Conservation (phyloP, 805 yeast genomes). For the Priceomyces carsonii region DNA sequence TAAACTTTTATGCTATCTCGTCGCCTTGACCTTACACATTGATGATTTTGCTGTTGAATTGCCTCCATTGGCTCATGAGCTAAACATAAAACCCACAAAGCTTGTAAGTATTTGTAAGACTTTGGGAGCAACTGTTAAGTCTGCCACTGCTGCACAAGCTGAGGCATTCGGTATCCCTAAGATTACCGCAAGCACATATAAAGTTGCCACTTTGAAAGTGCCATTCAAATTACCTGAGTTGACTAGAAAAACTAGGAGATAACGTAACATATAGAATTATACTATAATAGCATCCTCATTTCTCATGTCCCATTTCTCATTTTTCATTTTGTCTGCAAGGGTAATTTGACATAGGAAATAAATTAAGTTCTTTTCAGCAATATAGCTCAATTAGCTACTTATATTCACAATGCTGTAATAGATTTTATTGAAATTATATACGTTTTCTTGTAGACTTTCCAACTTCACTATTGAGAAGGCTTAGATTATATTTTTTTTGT, state of each 20-base stretch:
- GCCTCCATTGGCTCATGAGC: constrained; percentile 80
- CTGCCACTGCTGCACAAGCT: constrained; percentile 71
- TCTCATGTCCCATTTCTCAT: too few species aligned
- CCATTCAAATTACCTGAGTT: constrained; percentile 89
- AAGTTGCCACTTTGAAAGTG: constrained; percentile 79
- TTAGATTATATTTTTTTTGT: too few species aligned
- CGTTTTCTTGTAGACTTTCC: too few species aligned
- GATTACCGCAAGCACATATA: constrained; percentile 59
- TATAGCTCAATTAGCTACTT: too few species aligned
- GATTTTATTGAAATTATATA: too few species aligned
- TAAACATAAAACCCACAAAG: constrained; percentile 76
- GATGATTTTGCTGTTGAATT: constrained; percentile 75
- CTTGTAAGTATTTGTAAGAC: constrained; percentile 70
- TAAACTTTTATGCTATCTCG: constrained; percentile 75
- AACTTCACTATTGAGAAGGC: too few species aligned
- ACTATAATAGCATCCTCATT: too few species aligned
- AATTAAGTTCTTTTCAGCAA: too few species aligned
- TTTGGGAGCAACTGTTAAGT: constrained; percentile 78
- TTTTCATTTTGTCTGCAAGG: too few species aligned
- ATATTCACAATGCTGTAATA: too few species aligned
- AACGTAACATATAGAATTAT: too few species aligned
- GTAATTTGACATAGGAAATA: too few species aligned
- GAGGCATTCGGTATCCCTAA: constrained; percentile 70
- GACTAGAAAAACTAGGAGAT: constrained; percentile 59
- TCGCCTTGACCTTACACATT: constrained; percentile 72